Percentiles rank a stretch among this genome's conserved stretches.
These are phyloP conservation scores for Simmondsia chinensis DNA, from an alignment of 148 eudicot species.

Conservation along the genomic window DNA sequence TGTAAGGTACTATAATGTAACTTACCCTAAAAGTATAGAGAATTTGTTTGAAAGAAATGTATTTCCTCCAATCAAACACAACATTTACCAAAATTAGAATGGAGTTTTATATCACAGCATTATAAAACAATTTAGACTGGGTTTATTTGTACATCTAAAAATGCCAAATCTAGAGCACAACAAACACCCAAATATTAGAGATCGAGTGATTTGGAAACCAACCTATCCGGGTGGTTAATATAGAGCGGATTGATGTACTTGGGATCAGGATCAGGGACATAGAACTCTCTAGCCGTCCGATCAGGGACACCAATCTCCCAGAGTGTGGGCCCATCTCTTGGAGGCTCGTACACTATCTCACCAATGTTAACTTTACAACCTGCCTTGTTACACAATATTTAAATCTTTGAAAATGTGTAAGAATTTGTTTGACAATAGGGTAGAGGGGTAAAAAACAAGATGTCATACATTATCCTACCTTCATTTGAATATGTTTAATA, in stretches of 20 bases:
- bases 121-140: no score
- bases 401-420: neutral
- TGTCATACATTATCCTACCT: no score
- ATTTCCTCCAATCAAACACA: no score
- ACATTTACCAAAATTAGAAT: no score
- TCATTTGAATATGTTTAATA: no score
- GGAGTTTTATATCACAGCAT: no score
- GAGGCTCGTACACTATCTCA: conserved; percentile 48
- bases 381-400: conserved; percentile 5
- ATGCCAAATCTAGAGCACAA: neutral
- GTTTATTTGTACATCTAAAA: no score
- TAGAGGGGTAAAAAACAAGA: neutral
- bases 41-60: no score
- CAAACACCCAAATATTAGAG: neutral
- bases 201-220: neutral
- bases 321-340: conserved; percentile 67
- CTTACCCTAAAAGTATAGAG: no score
- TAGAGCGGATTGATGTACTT: conserved; percentile 43
- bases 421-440: neutral
- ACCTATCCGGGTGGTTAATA: conserved; percentile 55
- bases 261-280: conserved; percentile 64
- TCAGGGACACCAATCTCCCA: conserved; percentile 81
- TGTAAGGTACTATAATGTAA: no score
- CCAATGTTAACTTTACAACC: conserved; percentile 33
- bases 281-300: conserved; percentile 56